These are phyloP conservation scores for Colletotrichum sp. DNA, from an alignment of 2,329 filamentous ascomycete species.

Conservation along the genomic window DNA sequence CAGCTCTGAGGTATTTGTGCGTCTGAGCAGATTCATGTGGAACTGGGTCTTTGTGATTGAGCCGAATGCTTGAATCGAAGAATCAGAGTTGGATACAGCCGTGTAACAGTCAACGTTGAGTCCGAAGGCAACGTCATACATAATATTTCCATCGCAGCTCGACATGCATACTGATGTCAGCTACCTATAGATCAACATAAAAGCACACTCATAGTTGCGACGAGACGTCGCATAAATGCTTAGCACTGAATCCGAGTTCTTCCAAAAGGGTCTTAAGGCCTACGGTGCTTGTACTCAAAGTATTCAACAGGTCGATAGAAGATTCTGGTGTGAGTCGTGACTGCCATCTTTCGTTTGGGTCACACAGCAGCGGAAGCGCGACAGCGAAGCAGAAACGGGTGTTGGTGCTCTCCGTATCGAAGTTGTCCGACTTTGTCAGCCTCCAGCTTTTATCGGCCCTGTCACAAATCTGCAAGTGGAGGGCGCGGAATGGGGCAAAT, in stretches of 20 bases:
- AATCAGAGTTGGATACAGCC: neutral
- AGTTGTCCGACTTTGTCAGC: neutral
- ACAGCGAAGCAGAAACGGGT: neutral
- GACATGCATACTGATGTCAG: neutral
- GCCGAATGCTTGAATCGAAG: neutral
- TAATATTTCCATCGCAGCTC: neutral
- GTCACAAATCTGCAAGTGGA: neutral
- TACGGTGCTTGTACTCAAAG: neutral
- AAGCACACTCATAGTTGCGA: neutral
- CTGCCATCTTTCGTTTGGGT: neutral
- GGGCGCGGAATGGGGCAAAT: neutral
- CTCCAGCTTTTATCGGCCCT: neutral
- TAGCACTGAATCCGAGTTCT: neutral
- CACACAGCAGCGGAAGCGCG: neutral
- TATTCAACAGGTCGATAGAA: neutral
- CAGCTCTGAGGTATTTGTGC: neutral
- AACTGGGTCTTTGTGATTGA: neutral
- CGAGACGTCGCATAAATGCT: neutral
- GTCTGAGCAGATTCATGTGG: neutral
- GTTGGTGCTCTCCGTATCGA: neutral
- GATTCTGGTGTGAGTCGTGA: neutral
- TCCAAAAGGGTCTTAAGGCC: neutral
- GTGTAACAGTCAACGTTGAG: neutral
- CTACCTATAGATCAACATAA: neutral
- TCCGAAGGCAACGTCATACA: neutral